Percentiles rank a stretch among this genome's conserved stretches.
phyloP scores from a whole-genome alignment of 129 eudicot genomes.

The Daucus carota region DNA sequence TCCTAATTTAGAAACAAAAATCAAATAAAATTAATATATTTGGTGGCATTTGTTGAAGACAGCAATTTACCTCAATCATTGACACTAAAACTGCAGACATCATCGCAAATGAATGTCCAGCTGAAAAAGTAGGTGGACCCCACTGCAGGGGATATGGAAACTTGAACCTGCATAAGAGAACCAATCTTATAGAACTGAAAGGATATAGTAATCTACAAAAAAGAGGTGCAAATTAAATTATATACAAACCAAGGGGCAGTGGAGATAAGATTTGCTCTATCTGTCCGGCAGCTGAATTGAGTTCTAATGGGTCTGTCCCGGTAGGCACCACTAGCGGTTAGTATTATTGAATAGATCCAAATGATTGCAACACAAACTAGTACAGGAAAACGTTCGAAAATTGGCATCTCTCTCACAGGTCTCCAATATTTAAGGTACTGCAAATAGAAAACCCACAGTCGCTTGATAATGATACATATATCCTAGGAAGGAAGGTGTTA shows the following conservation, averaged over 20 bases:
- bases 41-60: background rate
- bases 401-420: conserved; percentile 71
- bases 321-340: conserved; percentile 97
- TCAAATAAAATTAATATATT: background rate
- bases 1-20: background rate
- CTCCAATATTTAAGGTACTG: conserved; percentile 89
- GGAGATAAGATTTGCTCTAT: conserved; percentile 75
- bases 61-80: conserved; percentile 65
- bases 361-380: conserved; percentile 58
- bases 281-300: conserved; percentile 83
- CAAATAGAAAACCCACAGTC: conserved; percentile 24
- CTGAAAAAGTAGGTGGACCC: conserved; percentile 98
- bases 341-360: conserved; percentile 72
- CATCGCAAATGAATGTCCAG: conserved; percentile 90
- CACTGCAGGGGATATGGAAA: conserved; percentile 96
- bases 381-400: conserved; percentile 88
- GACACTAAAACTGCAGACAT: conserved; percentile 98
- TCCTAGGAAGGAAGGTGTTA: background rate
- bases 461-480: background rate
- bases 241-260: conserved; percentile 88
- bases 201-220: background rate
- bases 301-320: conserved; percentile 44
- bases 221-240: background rate
- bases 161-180: conserved; percentile 55
- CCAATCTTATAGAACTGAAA: conserved; percentile 2